A percentile compares a stretch with the other conserved stretches of the same genome.
phyloP scores from a whole-genome alignment of 2,329 filamentous ascomycete species.

The Metarhizium humberi region DNA sequence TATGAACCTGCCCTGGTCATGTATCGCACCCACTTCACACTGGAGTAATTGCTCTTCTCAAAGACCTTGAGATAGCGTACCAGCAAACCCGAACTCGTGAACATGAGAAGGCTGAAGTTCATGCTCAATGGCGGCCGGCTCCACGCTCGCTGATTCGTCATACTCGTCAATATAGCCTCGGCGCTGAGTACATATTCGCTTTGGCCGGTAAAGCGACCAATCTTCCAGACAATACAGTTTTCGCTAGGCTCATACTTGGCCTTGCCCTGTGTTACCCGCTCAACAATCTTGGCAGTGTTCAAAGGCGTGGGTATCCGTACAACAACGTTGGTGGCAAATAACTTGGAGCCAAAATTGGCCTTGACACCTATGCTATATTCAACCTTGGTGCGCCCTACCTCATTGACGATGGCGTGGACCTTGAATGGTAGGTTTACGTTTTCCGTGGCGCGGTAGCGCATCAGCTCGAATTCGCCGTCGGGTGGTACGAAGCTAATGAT shows the following conservation, averaged over 20 bases:
- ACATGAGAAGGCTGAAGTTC: constrained; percentile 94
- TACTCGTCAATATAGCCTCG: constrained; percentile 85
- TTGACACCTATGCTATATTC: constrained; percentile 98
- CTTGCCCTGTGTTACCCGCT: constrained; percentile 90
- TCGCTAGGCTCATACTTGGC: constrained; percentile 97
- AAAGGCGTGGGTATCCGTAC: constrained; percentile 91
- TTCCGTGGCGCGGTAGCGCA: constrained; percentile 96
- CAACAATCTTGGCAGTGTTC: constrained; percentile 89
- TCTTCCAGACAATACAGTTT: constrained; percentile 99
- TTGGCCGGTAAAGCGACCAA: constrained; percentile 95
- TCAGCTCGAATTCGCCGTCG: constrained; percentile 96
- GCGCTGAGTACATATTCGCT: constrained; percentile 92
- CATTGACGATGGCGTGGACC: constrained; percentile 96
- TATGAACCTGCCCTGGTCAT: constrained; percentile 98
- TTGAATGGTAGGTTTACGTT: constrained; percentile 99
- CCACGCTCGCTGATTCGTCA: constrained; percentile 98
- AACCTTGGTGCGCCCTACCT: constrained; percentile 92
- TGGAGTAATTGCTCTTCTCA: constrained; percentile 98
- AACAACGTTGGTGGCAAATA: constrained; percentile 94
- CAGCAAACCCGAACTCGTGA: constrained; percentile 85
- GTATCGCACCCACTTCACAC: constrained; percentile 98
- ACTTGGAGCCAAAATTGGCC: constrained; percentile 90
- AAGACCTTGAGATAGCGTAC: constrained; percentile 97
- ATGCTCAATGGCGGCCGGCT: constrained; percentile 84
- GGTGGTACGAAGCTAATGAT: constrained; percentile 97